phyloP scores from a whole-genome alignment of 2,329 filamentous ascomycete species.

The Lasiodiplodia citricola region DNA sequence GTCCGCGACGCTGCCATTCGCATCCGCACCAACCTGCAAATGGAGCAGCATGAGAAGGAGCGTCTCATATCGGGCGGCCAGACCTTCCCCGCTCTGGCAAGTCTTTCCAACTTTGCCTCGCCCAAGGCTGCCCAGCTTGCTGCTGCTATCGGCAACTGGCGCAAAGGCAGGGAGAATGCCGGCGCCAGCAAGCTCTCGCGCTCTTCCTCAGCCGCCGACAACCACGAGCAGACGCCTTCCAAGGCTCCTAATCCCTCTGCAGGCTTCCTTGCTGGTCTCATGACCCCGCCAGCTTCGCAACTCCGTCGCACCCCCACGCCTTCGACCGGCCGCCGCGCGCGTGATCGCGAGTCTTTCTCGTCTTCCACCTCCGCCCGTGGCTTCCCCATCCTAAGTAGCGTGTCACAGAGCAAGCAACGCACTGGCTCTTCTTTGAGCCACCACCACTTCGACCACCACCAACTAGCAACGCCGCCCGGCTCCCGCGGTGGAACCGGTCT shows the following conservation, averaged over 20 bases:
- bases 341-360: constrained; percentile 33
- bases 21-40: constrained; percentile 91
- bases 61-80: constrained; percentile 70
- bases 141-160: constrained; percentile 98
- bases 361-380: constrained; percentile 32
- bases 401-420: constrained; percentile 32
- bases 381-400: constrained; percentile 28
- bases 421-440: background rate
- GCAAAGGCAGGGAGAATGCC: constrained; percentile 64
- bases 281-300: constrained; percentile 85
- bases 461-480: constrained; percentile 34
- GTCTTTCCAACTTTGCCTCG: constrained; percentile 76
- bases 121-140: constrained; percentile 87
- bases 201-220: background rate
- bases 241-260: constrained; percentile 54
- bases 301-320: constrained; percentile 33
- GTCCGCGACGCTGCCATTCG: constrained; percentile 92
- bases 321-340: constrained; percentile 33
- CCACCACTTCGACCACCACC: constrained; percentile 12
- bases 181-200: constrained; percentile 50
- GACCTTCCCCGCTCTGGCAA: constrained; percentile 76
- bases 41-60: constrained; percentile 97
- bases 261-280: constrained; percentile 75
- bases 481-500: constrained; percentile 38
- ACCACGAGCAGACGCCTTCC: constrained; percentile 60